phyloP scores from a whole-genome alignment of 2,329 filamentous ascomycete species.

The Claviceps arundinis region DNA sequence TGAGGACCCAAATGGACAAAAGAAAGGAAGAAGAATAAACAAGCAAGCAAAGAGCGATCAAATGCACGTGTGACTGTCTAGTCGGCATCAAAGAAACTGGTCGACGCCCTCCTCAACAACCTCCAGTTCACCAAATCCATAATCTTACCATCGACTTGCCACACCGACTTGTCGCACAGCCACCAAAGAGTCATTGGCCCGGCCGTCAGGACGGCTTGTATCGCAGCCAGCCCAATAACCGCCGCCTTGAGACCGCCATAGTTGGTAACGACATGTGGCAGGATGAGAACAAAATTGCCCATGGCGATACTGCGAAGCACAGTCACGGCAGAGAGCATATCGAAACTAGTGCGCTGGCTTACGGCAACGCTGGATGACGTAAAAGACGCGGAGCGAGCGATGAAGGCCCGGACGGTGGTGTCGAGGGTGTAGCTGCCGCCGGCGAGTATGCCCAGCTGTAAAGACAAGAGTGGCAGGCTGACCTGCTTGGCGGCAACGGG shows the following conservation, averaged over 20 bases:
- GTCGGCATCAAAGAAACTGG: constrained; percentile 33
- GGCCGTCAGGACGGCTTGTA: constrained; percentile 26
- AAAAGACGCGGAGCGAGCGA: constrained; percentile 35
- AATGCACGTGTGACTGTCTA: constrained; percentile 8
- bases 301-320: constrained; percentile 27
- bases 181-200: constrained; percentile 25
- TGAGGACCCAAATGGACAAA: not conserved
- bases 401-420: constrained; percentile 26
- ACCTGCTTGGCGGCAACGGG: constrained; percentile 13
- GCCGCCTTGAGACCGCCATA: constrained; percentile 23
- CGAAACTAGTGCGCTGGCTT: constrained; percentile 30
- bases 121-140: constrained; percentile 34
- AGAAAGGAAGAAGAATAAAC: not conserved
- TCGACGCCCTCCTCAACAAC: constrained; percentile 26
- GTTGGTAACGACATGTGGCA: constrained; percentile 24
- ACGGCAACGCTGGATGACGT: constrained; percentile 33
- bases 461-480: constrained; percentile 27
- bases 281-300: constrained; percentile 29
- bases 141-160: constrained; percentile 30
- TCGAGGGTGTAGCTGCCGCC: constrained; percentile 28
- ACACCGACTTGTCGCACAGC: constrained; percentile 27
- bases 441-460: constrained; percentile 34
- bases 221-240: constrained; percentile 27
- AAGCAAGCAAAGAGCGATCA: not conserved
- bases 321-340: constrained; percentile 32